These are phyloP conservation scores for Talaromyces stipitatus DNA, from an alignment of 495 filamentous ascomycete species.

Conservation along the genomic window DNA sequence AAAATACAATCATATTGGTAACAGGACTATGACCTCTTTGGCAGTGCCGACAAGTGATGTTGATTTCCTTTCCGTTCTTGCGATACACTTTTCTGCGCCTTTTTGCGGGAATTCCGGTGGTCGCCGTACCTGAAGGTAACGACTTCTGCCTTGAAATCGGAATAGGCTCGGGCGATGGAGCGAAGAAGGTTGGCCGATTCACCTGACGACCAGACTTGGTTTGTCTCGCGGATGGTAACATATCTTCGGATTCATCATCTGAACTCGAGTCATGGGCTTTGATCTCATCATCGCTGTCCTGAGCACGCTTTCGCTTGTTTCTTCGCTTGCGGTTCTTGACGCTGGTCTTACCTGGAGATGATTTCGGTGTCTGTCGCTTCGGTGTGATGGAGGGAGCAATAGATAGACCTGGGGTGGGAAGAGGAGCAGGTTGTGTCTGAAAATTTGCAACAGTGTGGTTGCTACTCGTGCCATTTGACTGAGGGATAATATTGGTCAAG, in stretches of 20 bases:
- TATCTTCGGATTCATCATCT: slow-evolving; percentile 37
- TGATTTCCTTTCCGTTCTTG: slow-evolving; percentile 30
- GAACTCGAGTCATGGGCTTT: slow-evolving; percentile 39
- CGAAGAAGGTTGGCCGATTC: slow-evolving; percentile 62
- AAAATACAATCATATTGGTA: slow-evolving; percentile 88
- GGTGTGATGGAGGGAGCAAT: not conserved
- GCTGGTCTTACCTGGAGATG: slow-evolving; percentile 1
- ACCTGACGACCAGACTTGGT: slow-evolving; percentile 83
- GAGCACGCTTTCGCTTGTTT: slow-evolving; percentile 42
- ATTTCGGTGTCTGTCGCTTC: not conserved
- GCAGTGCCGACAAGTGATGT: slow-evolving; percentile 66
- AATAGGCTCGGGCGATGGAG: slow-evolving; percentile 47
- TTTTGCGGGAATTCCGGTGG: slow-evolving; percentile 8
- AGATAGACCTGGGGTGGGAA: not conserved
- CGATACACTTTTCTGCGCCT: slow-evolving; percentile 39
- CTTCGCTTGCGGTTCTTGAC: slow-evolving; percentile 12
- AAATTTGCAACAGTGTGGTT: not conserved
- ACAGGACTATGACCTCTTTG: slow-evolving; percentile 65
- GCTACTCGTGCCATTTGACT: not conserved
- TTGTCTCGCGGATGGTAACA: slow-evolving; percentile 51
- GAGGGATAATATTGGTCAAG: not conserved
- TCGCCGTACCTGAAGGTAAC: slow-evolving; percentile 24
- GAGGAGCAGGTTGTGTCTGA: not conserved
- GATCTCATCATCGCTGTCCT: slow-evolving; percentile 32
- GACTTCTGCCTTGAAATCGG: slow-evolving; percentile 27